Evolutionary conservation across 208 protist species (phyloP).

Genomic region (Trypanosoma platydactyli): DNA sequence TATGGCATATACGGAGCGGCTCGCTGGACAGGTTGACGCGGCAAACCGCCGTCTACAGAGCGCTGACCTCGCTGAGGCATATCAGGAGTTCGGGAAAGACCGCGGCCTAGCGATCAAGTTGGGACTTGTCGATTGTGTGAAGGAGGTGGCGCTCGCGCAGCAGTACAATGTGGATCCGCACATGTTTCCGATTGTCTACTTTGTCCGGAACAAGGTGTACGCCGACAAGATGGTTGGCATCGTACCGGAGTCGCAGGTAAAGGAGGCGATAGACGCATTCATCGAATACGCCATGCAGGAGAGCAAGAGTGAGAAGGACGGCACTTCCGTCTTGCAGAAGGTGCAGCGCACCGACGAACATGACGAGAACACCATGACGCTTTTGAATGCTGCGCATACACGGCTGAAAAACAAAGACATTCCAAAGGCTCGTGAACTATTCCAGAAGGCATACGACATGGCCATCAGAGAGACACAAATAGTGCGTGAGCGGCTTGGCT

Average conservation of each 20-base stretch:
- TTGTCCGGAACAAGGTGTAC: slow-evolving; percentile 65
- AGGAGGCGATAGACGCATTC: slow-evolving; percentile 87
- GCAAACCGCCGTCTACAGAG: slow-evolving; percentile 54
- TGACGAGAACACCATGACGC: slow-evolving; percentile 88
- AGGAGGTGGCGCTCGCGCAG: slow-evolving; percentile 57
- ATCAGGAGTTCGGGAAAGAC: slow-evolving; percentile 81
- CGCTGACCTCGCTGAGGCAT: slow-evolving; percentile 48
- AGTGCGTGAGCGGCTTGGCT: slow-evolving; percentile 54
- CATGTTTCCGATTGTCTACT: slow-evolving; percentile 86
- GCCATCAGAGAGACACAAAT: slow-evolving; percentile 51
- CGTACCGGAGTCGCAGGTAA: slow-evolving; percentile 80
- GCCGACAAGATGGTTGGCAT: slow-evolving; percentile 79
- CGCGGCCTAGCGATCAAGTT: slow-evolving; percentile 82
- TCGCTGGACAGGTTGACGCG: slow-evolving; percentile 71
- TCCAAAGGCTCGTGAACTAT: slow-evolving; percentile 67
- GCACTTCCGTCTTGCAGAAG: slow-evolving; percentile 52
- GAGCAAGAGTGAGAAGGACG: slow-evolving; percentile 61
- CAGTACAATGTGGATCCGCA: slow-evolving; percentile 76
- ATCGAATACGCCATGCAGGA: slow-evolving; percentile 73
- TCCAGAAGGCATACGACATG: slow-evolving; percentile 57
- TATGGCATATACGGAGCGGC: slow-evolving; percentile 54
- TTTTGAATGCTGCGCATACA: slow-evolving; percentile 66
- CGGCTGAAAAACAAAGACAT: slow-evolving; percentile 73
- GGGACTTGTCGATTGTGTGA: slow-evolving; percentile 73
- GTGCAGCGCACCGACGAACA: slow-evolving; percentile 73